Evolutionary conservation across 768 basidiomycete species (phyloP).

Genomic region (Lanmaoa rubissima): DNA sequence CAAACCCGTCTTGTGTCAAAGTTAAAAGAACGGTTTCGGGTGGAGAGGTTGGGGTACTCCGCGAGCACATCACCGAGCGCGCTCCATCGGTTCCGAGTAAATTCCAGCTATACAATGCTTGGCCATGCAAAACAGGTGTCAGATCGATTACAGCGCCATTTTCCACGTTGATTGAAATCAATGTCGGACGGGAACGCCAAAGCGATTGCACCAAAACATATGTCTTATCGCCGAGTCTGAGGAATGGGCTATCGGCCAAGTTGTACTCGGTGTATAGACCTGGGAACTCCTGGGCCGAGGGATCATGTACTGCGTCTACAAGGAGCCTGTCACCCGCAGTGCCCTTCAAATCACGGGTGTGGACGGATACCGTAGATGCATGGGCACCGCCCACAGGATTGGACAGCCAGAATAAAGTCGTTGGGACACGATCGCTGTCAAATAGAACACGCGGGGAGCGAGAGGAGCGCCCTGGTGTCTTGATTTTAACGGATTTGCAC

Average conservation of each 20-base stretch:
- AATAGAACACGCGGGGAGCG: conserved; percentile 57
- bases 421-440: conserved; percentile 20
- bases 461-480: conserved; percentile 43
- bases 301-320: conserved; percentile 43
- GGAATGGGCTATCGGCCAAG: conserved; percentile 42
- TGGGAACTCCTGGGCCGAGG: conserved; percentile 47
- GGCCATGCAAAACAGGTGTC: conserved; percentile 11
- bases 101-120: conserved; percentile 49
- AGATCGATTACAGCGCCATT: conserved; percentile 41
- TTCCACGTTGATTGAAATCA: conserved; percentile 45
- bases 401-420: conserved; percentile 51
- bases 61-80: conserved; percentile 43
- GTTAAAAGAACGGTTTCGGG: conserved; percentile 50
- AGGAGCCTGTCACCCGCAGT: conserved; percentile 25
- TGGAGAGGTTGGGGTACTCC: conserved; percentile 48
- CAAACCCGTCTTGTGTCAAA: conserved; percentile 23
- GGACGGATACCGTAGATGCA: conserved; percentile 50
- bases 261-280: conserved; percentile 58
- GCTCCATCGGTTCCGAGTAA: conserved; percentile 49
- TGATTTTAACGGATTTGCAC: conserved; percentile 34
- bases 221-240: conserved; percentile 23
- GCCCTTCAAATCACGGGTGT: conserved; percentile 39
- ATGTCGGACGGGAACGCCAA: conserved; percentile 53
- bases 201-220: conserved; percentile 42
- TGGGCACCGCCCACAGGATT: conserved; percentile 59